phyloP scores from a whole-genome alignment of 768 basidiomycete species.

The Boletus tomentosulus region DNA sequence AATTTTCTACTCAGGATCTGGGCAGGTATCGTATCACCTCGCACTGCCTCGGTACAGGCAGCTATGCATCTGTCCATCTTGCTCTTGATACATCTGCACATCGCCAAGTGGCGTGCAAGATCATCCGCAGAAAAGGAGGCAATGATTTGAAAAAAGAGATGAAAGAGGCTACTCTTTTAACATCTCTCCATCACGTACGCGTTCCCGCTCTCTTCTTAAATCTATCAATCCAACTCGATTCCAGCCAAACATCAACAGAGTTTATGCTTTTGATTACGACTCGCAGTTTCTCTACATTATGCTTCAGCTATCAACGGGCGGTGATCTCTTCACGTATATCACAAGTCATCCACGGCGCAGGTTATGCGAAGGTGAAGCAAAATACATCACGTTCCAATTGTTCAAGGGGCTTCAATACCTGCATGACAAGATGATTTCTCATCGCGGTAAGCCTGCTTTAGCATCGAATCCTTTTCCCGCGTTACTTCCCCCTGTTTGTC shows the following conservation, averaged over 20 bases:
- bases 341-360: conserved; percentile 52
- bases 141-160: conserved; percentile 45
- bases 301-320: conserved; percentile 80
- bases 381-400: conserved; percentile 80
- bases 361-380: conserved; percentile 75
- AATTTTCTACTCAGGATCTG: conserved; percentile 41
- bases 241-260: conserved; percentile 79
- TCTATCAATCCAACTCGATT: background rate
- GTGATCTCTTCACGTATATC: conserved; percentile 86
- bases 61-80: conserved; percentile 79
- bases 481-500: background rate
- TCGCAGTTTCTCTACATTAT: conserved; percentile 75
- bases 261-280: conserved; percentile 64
- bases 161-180: conserved; percentile 77
- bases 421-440: conserved; percentile 68
- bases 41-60: conserved; percentile 75
- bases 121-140: conserved; percentile 58
- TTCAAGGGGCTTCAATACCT: conserved; percentile 68
- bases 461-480: background rate
- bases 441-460: conserved; percentile 53
- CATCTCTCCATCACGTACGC: conserved; percentile 65
- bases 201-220: background rate
- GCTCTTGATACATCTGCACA: conserved; percentile 61
- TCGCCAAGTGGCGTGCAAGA: conserved; percentile 82
- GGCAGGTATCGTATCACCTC: conserved; percentile 71